Evolutionary conservation across 2,329 filamentous ascomycete genomes (phyloP), one percentile per base, ranked within the genome.

Genomic region (Exophiala alcalophila): DNA sequence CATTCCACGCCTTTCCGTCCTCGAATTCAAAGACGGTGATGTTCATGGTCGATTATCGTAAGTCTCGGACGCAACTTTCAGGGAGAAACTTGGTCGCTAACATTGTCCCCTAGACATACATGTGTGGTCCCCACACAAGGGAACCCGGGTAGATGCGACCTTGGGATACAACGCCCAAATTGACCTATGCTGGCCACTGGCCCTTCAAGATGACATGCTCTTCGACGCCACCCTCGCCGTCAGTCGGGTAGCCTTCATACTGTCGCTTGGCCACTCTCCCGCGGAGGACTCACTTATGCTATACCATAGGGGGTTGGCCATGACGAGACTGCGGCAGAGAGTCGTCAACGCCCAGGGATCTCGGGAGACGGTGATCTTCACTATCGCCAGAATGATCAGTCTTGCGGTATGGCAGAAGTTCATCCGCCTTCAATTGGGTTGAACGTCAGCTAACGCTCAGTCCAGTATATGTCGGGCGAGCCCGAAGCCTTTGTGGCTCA

Each of bases 161-260:
- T 37, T 49, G 30, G 46, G 46, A 4, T 45, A 40, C 25, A 45
- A 49, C 21, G 45, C 46, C 8, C 46, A 49, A 30, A 28, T 49
- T 15, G 41, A 44, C 18, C 24, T 49, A n/a, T 49, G 46, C 41
- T 49, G 46, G 46, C 46, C 46, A n/a, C 18, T 49, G 16, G 46
- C 46, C 8, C 15, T 49, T 6, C 46, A 45, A 34, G 41, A 49
- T 36, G 36, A 40, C 15, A 49, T 49, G 46, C 36, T 49, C 18
- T 49, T 49, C 25, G 46, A 49, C 10, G 46, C 46, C 4, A 49
- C 46, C 9, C 16, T 49, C 3, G 41, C 46, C 8, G 46, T 49
- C 12, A 49, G 46, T 28, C 41, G 41, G 9, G 31, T 32, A 33
- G 46, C 46, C 19, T 49, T 26, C 18, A 25, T 35, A 3, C 26